Evolutionary conservation across 441 rosid genomes (phyloP), one percentile per base, ranked within the genome.

Genomic region (Aleurites moluccanus): DNA sequence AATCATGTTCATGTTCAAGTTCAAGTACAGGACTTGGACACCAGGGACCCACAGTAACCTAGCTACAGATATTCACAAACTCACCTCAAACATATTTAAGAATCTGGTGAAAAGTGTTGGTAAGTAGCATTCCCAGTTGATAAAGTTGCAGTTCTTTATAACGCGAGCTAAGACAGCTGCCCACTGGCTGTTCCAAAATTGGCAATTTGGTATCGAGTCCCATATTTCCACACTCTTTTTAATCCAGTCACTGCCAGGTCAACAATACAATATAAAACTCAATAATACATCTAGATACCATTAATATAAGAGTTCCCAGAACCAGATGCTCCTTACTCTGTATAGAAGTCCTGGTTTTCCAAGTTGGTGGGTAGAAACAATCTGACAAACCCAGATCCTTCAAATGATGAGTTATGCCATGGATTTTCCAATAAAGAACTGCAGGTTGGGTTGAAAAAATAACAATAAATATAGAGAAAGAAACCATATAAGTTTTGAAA

Each of bases 151-250:
- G 81, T 88, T 91, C 87, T 92, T 94, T 80, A 96, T 81, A 76
- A 92, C 94, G 52, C 98, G 96, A 49, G 98, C 98, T 78, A 86
- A 80, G 57, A 96, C 86, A 83, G 93, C 95, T 77, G 92, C 78
- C 99, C 99, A 96, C 77, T 96, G 99, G 83, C 96, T 83, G 80
- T 94, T 96, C 99, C 99, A 96, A 82, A 96, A 96, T 77, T 91
- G 99, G 82, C 97, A 96, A 82, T 94, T 96, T 52, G 99, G 98
- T 78, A 96, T 83, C 0, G 97, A 86, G 85, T 94, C 96, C 99
- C 99, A 96, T 75, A 92, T 74, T 73, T 83, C 90, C 80, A 96
- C 77, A 77, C 87, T 86, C 82, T 85, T 84, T 80, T 77, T 80
- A 50, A 96, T 83, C 98, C 98, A 90, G 77, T 88, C 88, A 80